Percentiles rank a stretch among this genome's conserved stretches.
These are phyloP conservation scores for Marchantia polymorpha DNA, from an alignment of 225 moss, liverwort and hornwort species.

Conservation along the genomic window DNA sequence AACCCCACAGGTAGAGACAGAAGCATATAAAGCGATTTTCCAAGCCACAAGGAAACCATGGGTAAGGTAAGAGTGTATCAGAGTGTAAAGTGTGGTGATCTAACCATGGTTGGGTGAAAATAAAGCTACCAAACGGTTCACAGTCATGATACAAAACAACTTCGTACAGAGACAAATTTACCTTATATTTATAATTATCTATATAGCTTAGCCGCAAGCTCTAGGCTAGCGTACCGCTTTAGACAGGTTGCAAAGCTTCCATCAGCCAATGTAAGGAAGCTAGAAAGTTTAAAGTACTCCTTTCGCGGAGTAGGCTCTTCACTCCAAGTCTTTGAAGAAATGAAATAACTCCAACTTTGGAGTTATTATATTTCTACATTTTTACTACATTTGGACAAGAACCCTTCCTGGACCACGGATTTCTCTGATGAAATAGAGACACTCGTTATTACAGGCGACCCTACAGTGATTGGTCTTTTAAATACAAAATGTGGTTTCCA, in stretches of 20 bases:
- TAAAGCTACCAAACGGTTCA: no score
- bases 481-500: slow-evolving; percentile 7
- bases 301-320: slow-evolving; percentile 1
- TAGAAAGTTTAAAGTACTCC: slow-evolving; percentile 8
- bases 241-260: slow-evolving; percentile 12
- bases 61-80: no score
- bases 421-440: slow-evolving; percentile 21
- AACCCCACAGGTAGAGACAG: no score
- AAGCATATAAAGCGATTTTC: no score
- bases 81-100: no score
- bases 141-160: no score
- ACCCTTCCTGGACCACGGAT: slow-evolving; percentile 12
- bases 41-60: no score
- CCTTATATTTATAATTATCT: no score
- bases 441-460: slow-evolving; percentile 4
- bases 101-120: no score
- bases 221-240: neutral
- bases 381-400: slow-evolving; percentile 7
- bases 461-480: slow-evolving; percentile 13
- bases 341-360: slow-evolving; percentile 10
- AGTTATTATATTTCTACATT: no score
- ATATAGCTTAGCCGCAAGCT: neutral
- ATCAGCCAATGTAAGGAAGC: slow-evolving; percentile 14
- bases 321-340: slow-evolving; percentile 1
- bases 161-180: no score